phyloP scores from a whole-genome alignment of 495 filamentous ascomycete genomes.

The Daldinia bambusicola region DNA sequence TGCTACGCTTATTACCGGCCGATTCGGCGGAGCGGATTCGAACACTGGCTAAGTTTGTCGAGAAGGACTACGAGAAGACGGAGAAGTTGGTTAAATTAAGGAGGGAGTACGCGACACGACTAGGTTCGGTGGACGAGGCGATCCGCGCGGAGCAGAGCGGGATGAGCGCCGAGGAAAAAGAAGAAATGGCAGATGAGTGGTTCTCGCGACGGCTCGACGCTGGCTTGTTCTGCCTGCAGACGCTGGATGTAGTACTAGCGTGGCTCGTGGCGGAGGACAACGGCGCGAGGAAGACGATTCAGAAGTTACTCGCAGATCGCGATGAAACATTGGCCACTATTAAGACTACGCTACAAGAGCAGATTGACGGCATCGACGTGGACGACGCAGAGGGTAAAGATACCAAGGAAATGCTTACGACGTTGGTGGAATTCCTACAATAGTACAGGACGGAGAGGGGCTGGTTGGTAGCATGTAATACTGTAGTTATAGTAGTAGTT shows the following conservation, averaged over 20 bases:
- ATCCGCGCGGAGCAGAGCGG: slow-evolving; percentile 67
- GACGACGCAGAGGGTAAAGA: slow-evolving; percentile 67
- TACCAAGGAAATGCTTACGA: slow-evolving; percentile 74
- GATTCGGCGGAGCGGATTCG: slow-evolving; percentile 84
- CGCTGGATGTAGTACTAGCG: slow-evolving; percentile 85
- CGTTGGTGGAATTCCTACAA: slow-evolving; percentile 70
- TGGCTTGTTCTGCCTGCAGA: slow-evolving; percentile 86
- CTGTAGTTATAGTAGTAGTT: slow-evolving; percentile 28
- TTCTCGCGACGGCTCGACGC: slow-evolving; percentile 86
- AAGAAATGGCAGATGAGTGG: slow-evolving; percentile 71
- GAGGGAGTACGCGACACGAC: slow-evolving; percentile 72
- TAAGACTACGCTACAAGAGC: slow-evolving; percentile 72
- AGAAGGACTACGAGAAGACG: slow-evolving; percentile 91
- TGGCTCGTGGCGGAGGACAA: slow-evolving; percentile 95
- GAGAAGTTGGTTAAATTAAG: slow-evolving; percentile 74
- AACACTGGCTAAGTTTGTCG: slow-evolving; percentile 91
- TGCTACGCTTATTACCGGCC: slow-evolving; percentile 81
- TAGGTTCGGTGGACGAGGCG: slow-evolving; percentile 72
- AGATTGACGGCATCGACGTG: slow-evolving; percentile 70
- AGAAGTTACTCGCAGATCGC: slow-evolving; percentile 69
- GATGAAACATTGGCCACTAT: slow-evolving; percentile 73
- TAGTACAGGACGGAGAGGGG: slow-evolving; percentile 24
- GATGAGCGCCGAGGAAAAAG: slow-evolving; percentile 69
- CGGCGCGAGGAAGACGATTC: slow-evolving; percentile 75
- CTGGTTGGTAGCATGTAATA: background rate